Percentiles rank a stretch among this genome's conserved stretches.
Evolutionary conservation across 2,329 filamentous ascomycete species (phyloP).

Genomic region (Phaeosphaeriaceae sp.): DNA sequence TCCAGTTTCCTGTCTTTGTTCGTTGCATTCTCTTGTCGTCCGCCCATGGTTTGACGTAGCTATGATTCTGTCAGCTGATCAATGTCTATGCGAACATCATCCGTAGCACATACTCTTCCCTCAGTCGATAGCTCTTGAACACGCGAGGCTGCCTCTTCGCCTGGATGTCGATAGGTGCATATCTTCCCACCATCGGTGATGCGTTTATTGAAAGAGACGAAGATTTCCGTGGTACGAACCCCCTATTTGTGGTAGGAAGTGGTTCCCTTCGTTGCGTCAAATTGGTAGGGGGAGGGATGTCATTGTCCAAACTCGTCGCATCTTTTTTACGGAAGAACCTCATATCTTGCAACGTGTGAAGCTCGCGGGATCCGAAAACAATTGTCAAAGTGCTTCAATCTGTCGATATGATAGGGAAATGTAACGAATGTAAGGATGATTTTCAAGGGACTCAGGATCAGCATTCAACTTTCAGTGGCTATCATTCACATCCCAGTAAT

Average conservation of each 20-base stretch:
- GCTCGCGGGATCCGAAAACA: neutral
- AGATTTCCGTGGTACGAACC: neutral
- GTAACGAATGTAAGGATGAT: neutral
- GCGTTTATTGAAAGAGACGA: neutral
- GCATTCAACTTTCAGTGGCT: neutral
- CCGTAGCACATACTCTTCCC: slow-evolving; percentile 24
- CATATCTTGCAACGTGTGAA: neutral
- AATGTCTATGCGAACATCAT: neutral
- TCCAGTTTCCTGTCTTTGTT: slow-evolving; percentile 30
- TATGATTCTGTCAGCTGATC: slow-evolving; percentile 4
- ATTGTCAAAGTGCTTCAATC: neutral
- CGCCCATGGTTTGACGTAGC: slow-evolving; percentile 32
- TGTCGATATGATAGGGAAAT: neutral
- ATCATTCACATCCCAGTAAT: neutral
- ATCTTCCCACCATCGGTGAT: neutral
- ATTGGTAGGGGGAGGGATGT: neutral
- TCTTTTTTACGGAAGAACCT: neutral
- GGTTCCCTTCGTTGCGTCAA: neutral
- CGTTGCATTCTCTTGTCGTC: slow-evolving; percentile 27
- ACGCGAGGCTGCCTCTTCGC: slow-evolving; percentile 22
- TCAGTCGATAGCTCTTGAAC: slow-evolving; percentile 31
- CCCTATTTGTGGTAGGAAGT: neutral
- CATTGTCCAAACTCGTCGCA: neutral
- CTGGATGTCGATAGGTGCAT: neutral
- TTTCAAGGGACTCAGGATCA: neutral